A percentile compares a stretch with the other conserved stretches of the same genome.
Evolutionary conservation across 192 early-diverging fungal species (phyloP).

Genomic region (Backusella tarrabulga): DNA sequence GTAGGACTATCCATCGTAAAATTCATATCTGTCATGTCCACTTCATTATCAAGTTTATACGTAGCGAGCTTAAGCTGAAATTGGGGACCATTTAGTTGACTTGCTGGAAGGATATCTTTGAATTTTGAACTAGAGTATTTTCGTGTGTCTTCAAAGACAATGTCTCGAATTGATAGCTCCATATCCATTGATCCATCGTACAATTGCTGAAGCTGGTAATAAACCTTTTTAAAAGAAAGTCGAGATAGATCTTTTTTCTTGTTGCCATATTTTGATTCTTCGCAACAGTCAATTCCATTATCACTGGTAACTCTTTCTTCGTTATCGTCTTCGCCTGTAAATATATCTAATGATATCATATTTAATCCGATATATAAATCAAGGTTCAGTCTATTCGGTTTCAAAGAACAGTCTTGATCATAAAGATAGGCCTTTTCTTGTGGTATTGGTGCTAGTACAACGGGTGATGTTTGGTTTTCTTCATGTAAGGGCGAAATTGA

Average conservation of each 20-base stretch:
- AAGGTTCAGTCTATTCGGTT: not conserved
- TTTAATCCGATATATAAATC: conserved; percentile 60
- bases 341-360: conserved; percentile 66
- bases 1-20: conserved; percentile 68
- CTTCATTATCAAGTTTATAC: conserved; percentile 9
- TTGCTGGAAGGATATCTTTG: conserved; percentile 62
- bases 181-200: conserved; percentile 51
- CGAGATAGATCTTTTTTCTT: conserved; percentile 16
- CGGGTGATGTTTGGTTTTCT: not conserved
- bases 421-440: not conserved
- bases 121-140: conserved; percentile 58
- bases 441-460: not conserved
- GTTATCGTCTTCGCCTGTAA: conserved; percentile 37
- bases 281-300: not conserved
- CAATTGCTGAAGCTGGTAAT: conserved; percentile 46
- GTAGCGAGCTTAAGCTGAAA: conserved; percentile 37
- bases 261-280: not conserved
- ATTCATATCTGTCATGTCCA: conserved; percentile 46
- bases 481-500: not conserved
- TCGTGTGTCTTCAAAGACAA: conserved; percentile 67
- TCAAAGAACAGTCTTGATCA: not conserved
- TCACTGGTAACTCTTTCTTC: not conserved
- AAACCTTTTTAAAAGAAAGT: conserved; percentile 19
- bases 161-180: conserved; percentile 56
- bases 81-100: conserved; percentile 47